Conservation (phyloP, 106 monocot genomes). For the Apostasia shenzhenica region DNA sequence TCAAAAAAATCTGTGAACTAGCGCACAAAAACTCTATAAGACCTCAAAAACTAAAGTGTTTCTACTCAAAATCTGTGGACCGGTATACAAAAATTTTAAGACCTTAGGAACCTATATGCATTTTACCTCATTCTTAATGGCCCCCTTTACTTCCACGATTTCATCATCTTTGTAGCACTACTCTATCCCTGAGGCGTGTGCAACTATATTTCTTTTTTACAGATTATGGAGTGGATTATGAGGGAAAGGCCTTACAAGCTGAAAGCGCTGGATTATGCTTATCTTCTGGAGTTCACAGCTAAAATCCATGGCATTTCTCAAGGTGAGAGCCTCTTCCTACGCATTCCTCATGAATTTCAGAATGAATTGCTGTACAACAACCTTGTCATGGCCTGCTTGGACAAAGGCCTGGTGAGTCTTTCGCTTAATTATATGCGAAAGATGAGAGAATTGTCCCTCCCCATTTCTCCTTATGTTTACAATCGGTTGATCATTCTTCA, state of each 20-base stretch:
- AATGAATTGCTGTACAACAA: constrained; percentile 95
- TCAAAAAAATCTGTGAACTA: too few relatives aligned
- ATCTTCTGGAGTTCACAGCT: constrained; percentile 81
- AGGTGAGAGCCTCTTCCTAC: constrained; percentile 70
- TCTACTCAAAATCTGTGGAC: too few relatives aligned
- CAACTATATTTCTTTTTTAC: background rate
- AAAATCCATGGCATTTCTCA: constrained; percentile 73
- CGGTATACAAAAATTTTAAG: too few relatives aligned
- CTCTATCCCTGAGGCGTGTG: too few relatives aligned
- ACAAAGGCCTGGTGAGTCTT: constrained; percentile 60
- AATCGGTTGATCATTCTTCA: constrained; percentile 81
- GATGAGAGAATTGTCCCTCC: constrained; percentile 71
- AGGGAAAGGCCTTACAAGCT: constrained; percentile 85
- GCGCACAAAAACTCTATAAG: too few relatives aligned
- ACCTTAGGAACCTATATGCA: too few relatives aligned
- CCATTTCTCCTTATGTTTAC: constrained; percentile 78
- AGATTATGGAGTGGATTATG: constrained; percentile 97
- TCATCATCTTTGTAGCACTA: too few relatives aligned
- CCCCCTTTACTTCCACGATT: too few relatives aligned
- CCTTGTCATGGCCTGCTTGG: constrained; percentile 80
- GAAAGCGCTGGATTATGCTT: constrained; percentile 82
- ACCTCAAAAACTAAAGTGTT: too few relatives aligned
- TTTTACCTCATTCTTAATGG: too few relatives aligned
- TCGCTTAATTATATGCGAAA: constrained; percentile 75
- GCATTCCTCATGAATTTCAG: constrained; percentile 57